Evolutionary conservation across 495 filamentous ascomycete species (phyloP).

Genomic region (Talaromyces liani): DNA sequence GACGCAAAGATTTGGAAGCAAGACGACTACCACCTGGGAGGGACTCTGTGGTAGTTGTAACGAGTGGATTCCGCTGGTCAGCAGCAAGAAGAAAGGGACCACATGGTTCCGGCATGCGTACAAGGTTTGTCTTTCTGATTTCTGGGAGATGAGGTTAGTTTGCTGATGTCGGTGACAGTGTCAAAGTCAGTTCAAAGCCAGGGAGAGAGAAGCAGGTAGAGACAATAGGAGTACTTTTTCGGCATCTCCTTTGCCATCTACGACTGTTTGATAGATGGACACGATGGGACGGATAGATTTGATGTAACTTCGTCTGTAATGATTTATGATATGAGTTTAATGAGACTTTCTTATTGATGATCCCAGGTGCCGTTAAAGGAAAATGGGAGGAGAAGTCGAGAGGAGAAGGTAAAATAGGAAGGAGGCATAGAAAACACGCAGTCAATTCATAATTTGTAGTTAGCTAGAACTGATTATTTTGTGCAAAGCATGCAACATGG

Average conservation of each 20-base stretch:
- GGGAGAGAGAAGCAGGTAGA: neutral
- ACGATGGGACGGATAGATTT: neutral
- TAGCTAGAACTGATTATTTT: no score
- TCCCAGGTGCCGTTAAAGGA: neutral
- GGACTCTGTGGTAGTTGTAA: slow-evolving; percentile 69
- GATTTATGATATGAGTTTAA: neutral
- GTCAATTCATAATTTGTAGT: no score
- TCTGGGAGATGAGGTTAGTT: neutral
- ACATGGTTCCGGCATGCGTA: slow-evolving; percentile 82
- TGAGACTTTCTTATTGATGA: neutral
- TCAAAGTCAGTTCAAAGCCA: neutral
- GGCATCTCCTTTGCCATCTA: neutral
- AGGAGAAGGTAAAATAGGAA: no score
- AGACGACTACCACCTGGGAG: slow-evolving; percentile 45
- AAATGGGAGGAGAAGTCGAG: neutral
- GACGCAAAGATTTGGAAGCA: neutral
- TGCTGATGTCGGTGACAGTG: neutral
- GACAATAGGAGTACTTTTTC: neutral
- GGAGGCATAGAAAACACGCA: no score
- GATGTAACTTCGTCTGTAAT: neutral
- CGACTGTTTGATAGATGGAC: neutral
- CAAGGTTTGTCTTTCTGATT: slow-evolving; percentile 43
- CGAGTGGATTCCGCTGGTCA: slow-evolving; percentile 71
- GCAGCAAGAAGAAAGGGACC: slow-evolving; percentile 80
- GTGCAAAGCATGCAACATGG: no score